Evolutionary conservation across 441 rosid genomes (phyloP).

Genomic region (Erodium moschatum): DNA sequence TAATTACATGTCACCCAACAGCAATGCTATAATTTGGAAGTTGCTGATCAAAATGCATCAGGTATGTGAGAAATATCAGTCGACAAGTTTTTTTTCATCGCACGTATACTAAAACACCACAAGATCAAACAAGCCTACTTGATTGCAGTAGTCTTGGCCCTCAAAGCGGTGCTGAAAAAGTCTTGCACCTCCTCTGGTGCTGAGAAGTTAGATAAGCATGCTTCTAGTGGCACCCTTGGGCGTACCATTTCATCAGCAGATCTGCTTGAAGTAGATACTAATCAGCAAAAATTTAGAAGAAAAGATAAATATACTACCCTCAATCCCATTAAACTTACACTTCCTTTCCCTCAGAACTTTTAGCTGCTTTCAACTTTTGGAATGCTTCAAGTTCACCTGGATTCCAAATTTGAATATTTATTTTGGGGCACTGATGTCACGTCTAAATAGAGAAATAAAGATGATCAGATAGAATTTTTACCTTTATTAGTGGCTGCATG

Average conservation of each 20-base stretch:
- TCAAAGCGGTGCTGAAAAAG: slow-evolving; percentile 84
- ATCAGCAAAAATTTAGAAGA: slow-evolving; percentile 21
- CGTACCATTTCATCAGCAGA: slow-evolving; percentile 68
- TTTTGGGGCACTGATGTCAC: background rate
- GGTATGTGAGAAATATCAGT: background rate
- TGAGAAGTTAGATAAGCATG: slow-evolving; percentile 76
- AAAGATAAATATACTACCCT: slow-evolving; percentile 15
- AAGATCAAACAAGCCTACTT: slow-evolving; percentile 42
- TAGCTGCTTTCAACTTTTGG: slow-evolving; percentile 51
- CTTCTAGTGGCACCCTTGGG: slow-evolving; percentile 88
- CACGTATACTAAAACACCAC: background rate
- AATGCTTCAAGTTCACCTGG: slow-evolving; percentile 68
- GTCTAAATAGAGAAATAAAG: background rate
- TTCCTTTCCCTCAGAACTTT: slow-evolving; percentile 51
- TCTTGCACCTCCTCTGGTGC: slow-evolving; percentile 72
- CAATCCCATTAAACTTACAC: slow-evolving; percentile 41
- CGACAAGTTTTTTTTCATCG: background rate
- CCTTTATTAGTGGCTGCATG: slow-evolving; percentile 84
- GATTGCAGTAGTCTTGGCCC: slow-evolving; percentile 69
- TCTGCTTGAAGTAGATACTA: slow-evolving; percentile 36
- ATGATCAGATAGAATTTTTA: slow-evolving; percentile 12
- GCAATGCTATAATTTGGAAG: background rate
- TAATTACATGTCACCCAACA: no score
- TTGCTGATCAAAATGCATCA: background rate
- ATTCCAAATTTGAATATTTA: slow-evolving; percentile 24